phyloP scores from a whole-genome alignment of 805 yeast genomes.

The Kodamaea lidongshanica region DNA sequence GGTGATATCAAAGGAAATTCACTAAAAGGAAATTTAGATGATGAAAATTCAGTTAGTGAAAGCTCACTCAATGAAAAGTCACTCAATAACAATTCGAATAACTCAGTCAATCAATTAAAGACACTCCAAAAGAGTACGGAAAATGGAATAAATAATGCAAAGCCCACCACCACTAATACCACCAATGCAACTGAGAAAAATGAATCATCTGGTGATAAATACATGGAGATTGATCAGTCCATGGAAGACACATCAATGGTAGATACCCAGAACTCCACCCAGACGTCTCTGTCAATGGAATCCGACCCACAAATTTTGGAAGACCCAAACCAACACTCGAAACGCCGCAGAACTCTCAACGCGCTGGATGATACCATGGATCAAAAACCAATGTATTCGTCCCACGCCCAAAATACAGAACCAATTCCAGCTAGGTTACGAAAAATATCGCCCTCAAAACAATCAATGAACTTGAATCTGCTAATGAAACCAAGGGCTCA shows the following conservation, averaged over 20 bases:
- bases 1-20: too few relatives aligned
- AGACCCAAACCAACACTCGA: conserved; percentile 15
- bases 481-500: conserved; percentile 15
- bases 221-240: too few relatives aligned
- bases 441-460: conserved; percentile 38
- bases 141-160: too few relatives aligned
- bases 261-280: conserved; percentile 1
- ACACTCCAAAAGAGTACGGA: too few relatives aligned
- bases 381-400: conserved; percentile 3
- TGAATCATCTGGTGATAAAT: too few relatives aligned
- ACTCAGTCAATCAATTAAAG: too few relatives aligned
- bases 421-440: conserved; percentile 16
- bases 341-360: conserved; percentile 36
- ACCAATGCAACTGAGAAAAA: too few relatives aligned
- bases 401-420: conserved; percentile 4
- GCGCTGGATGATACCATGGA: conserved; percentile 32
- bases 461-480: conserved; percentile 31
- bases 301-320: conserved; percentile 4
- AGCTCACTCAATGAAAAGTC: too few relatives aligned
- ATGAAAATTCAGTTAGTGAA: too few relatives aligned
- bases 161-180: too few relatives aligned
- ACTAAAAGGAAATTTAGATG: too few relatives aligned
- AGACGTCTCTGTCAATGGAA: neutral
- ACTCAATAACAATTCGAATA: too few relatives aligned
- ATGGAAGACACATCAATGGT: neutral